Evolutionary conservation across 176 grass and related monocot genomes (phyloP).

Genomic region (Thinopyrum elongatum): DNA sequence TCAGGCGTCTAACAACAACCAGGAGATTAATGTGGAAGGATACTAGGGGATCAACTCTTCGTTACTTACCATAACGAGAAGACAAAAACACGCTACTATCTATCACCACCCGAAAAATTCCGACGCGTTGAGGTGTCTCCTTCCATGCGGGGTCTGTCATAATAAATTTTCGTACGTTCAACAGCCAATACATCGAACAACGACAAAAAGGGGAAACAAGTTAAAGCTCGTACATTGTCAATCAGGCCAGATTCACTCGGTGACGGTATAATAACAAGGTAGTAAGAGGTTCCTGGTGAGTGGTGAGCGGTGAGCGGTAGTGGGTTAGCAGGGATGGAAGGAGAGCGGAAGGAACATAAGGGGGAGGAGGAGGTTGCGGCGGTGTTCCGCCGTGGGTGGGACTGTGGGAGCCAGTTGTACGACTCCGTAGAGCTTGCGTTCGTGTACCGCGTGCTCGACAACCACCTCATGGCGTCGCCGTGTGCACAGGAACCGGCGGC

Average conservation of each 20-base stretch:
- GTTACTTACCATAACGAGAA: background rate
- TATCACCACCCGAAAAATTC: background rate
- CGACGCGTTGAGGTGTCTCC: background rate
- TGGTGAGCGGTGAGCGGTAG: no score
- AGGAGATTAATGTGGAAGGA: background rate
- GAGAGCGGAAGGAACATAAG: background rate
- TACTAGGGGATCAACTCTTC: background rate
- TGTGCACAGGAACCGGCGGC: background rate
- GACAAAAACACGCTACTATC: background rate
- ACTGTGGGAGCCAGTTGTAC: conserved; percentile 67
- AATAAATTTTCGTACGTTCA: background rate
- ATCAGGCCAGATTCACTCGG: background rate
- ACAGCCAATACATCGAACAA: background rate
- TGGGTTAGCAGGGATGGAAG: background rate
- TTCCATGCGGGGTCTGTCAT: background rate
- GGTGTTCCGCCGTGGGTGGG: conserved; percentile 35
- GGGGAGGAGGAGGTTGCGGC: background rate
- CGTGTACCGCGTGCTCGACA: conserved; percentile 50
- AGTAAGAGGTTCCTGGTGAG: background rate
- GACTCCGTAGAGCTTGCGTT: conserved; percentile 69
- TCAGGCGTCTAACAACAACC: background rate
- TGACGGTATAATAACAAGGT: background rate
- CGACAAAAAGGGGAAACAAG: background rate
- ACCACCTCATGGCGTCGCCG: conserved; percentile 40
- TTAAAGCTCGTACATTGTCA: background rate